These are phyloP conservation scores for Ilyonectria robusta DNA, from an alignment of 2,329 filamentous ascomycete species.

Conservation along the genomic window DNA sequence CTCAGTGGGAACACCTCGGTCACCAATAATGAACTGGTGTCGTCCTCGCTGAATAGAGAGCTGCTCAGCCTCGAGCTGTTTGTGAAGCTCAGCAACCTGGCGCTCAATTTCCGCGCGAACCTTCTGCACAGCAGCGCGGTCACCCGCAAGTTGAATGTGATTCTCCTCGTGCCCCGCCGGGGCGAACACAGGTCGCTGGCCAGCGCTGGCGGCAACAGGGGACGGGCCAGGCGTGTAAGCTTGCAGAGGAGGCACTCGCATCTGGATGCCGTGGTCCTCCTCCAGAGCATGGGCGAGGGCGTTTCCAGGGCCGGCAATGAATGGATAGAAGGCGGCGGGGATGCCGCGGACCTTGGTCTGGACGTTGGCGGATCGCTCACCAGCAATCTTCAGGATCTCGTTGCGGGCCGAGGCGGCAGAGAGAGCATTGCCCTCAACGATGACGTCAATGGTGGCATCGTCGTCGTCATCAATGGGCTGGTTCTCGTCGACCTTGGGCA, in stretches of 20 bases:
- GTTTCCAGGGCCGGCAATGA: conserved; percentile 87
- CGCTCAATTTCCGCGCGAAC: conserved; percentile 86
- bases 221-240: conserved; percentile 80
- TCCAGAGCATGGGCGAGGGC: conserved; percentile 77
- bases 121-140: conserved; percentile 85
- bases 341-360: conserved; percentile 87
- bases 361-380: conserved; percentile 86
- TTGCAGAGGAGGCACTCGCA: conserved; percentile 87
- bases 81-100: conserved; percentile 81
- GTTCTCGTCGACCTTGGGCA: conserved; percentile 83
- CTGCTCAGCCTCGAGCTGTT: conserved; percentile 83
- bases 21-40: conserved; percentile 95
- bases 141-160: conserved; percentile 88
- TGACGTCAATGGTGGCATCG: conserved; percentile 86
- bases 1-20: conserved; percentile 82
- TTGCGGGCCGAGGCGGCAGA: conserved; percentile 87
- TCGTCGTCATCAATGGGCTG: conserved; percentile 75
- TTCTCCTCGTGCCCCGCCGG: conserved; percentile 78
- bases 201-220: conserved; percentile 72
- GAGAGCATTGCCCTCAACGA: conserved; percentile 91
- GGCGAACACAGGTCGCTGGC: conserved; percentile 77
- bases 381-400: conserved; percentile 89
- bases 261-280: conserved; percentile 82
- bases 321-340: conserved; percentile 94
- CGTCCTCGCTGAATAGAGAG: conserved; percentile 86